These are phyloP conservation scores for Fusarium fracticaudum DNA, from an alignment of 2,329 filamentous ascomycete species.

Conservation along the genomic window DNA sequence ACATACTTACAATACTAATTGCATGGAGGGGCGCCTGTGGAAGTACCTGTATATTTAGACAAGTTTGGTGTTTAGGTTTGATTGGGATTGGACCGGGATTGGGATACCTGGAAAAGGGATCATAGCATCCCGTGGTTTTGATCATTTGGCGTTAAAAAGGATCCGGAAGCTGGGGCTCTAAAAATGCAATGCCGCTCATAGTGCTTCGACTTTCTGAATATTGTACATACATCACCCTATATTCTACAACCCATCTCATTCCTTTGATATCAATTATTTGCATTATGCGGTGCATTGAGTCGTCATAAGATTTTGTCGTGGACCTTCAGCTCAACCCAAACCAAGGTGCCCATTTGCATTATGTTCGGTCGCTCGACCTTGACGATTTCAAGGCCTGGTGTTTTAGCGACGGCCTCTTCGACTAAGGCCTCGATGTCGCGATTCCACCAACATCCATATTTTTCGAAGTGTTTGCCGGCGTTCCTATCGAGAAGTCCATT, in stretches of 20 bases:
- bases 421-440: conserved; percentile 68
- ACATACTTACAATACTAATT: conserved; percentile 39
- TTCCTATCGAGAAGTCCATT: conserved; percentile 66
- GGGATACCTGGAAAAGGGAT: conserved; percentile 38
- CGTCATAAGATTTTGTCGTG: conserved; percentile 28
- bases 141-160: conserved; percentile 34
- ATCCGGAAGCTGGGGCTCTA: conserved; percentile 18
- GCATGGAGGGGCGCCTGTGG: conserved; percentile 41
- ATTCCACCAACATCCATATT: conserved; percentile 76
- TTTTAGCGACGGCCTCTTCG: conserved; percentile 55
- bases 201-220: conserved; percentile 35
- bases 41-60: conserved; percentile 48
- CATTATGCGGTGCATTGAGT: conserved; percentile 4
- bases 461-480: conserved; percentile 64
- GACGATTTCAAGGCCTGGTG: conserved; percentile 67
- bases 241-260: conserved; percentile 38
- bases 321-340: conserved; percentile 66
- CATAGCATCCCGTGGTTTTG: conserved; percentile 24
- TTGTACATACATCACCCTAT: conserved; percentile 42
- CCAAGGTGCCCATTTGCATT: conserved; percentile 66
- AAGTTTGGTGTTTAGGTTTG: conserved; percentile 36
- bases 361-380: conserved; percentile 61
- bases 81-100: conserved; percentile 26
- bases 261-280: background rate
- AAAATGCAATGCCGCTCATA: conserved; percentile 44